A percentile compares a stretch with the other conserved stretches of the same genome.
These are phyloP conservation scores for Paramecium sonneborni DNA, from an alignment of 73 alveolate species.

Conservation along the genomic window DNA sequence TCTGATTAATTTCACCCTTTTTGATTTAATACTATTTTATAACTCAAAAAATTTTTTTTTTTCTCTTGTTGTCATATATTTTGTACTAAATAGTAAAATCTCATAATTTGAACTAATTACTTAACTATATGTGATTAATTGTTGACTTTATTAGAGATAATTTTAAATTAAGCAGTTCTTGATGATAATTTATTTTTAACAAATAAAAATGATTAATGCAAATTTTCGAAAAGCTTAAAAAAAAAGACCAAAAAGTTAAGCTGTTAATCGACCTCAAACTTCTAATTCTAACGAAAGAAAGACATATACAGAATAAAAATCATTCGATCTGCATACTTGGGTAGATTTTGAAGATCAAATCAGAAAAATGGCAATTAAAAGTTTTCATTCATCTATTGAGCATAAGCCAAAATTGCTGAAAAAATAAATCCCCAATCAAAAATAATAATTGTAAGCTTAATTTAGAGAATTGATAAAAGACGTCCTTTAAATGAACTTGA, in stretches of 20 bases:
- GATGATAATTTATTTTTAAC: background rate
- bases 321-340: background rate
- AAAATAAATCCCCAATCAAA: background rate
- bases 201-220: background rate
- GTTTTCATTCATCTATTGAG: background rate
- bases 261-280: background rate
- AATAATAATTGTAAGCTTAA: background rate
- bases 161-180: background rate
- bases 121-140: too few relatives aligned
- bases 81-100: too few relatives aligned
- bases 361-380: background rate
- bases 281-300: background rate
- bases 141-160: too few relatives aligned
- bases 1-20: too few relatives aligned
- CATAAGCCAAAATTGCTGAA: background rate
- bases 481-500: background rate
- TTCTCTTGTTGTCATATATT: too few relatives aligned
- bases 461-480: background rate
- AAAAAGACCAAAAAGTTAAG: conserved; percentile 6
- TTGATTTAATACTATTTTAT: too few relatives aligned
- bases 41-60: too few relatives aligned
- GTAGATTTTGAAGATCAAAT: conserved; percentile 10
- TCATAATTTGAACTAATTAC: too few relatives aligned
- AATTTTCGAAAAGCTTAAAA: background rate
- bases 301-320: background rate